phyloP scores from a whole-genome alignment of 116 monocot genomes.

The Papilionanthe hybrid region DNA sequence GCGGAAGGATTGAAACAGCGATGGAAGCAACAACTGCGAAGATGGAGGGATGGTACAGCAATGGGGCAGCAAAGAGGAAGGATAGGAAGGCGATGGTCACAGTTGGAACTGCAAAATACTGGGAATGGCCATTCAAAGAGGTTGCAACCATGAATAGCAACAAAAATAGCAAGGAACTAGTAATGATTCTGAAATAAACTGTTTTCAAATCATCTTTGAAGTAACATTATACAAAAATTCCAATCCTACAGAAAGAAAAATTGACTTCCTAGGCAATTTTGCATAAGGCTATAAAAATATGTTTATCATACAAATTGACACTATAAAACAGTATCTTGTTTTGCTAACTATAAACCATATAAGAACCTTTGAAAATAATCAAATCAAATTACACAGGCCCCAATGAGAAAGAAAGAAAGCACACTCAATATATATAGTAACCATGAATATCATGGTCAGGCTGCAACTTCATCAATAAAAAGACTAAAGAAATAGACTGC shows the following conservation, averaged over 20 bases:
- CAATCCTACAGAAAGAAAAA: neutral
- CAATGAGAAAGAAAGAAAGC: neutral
- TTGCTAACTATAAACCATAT: neutral
- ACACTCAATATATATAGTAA: neutral
- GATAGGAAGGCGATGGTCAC: too few species aligned
- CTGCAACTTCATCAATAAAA: neutral
- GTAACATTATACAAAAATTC: neutral
- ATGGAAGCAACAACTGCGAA: too few species aligned
- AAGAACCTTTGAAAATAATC: neutral
- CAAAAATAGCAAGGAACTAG: neutral
- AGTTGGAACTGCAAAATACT: too few species aligned
- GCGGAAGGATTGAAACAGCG: too few species aligned
- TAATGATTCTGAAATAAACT: neutral
- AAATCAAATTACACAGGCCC: neutral
- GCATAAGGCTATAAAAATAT: neutral
- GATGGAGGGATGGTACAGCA: too few species aligned
- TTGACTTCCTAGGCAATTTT: neutral
- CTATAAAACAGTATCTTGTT: neutral
- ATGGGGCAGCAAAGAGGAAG: too few species aligned
- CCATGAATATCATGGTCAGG: neutral
- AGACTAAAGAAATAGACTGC: neutral
- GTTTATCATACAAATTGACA: neutral
- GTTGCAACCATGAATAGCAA: too few species aligned
- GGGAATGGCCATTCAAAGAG: too few species aligned
- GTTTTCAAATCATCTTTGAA: neutral